Base-by-base conservation (phyloP, 768 basidiomycete genomes). In the Goffeauzyma gilvescens region DNA sequence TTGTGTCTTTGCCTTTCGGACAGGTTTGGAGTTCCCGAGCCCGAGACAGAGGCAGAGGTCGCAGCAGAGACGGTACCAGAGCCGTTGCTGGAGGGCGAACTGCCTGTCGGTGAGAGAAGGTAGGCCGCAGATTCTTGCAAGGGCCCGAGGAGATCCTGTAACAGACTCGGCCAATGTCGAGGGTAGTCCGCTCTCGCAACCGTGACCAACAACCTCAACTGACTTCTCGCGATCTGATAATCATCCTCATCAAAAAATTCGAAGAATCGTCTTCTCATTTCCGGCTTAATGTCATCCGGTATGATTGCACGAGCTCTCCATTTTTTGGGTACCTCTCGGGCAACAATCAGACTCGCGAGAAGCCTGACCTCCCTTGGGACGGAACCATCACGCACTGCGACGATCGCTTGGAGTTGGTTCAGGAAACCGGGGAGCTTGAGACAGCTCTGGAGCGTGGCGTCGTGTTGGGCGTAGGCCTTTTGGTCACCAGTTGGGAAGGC, bases 291-390 rank as follows among this genome's bases (percentile, higher is more conserved):
- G 14, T 50, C 50, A 22, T 60, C 59, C 0, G 61, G 59, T 0
- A 63, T 54, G 14, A 49, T 25, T 2, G 41, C 43, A 22, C 15
- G n/a, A 27, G 53, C 59, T 32, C 61, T 48, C 61, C 61, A 63
- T 46, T 60, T 63, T 7, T 53, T 59, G 41, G 60, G 59, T n/a
- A 60, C 44, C 42, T 63, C 61, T 31, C 61, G 40, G 6, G 50
- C 59, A 6, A 59, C 51, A 13, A 60, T 52, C 18, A 63, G 47
- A 12, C 54, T 55, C 6, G 57, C 51, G 32, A 63, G 46, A 13
- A 54, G 45, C 22, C 61, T 42, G 31, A 60, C 55, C 10, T 53
- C 54, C 28, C 52, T 50, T 3, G 49, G 36, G 4, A 59, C 38
- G 5, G 54, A 50, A n/a, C n/a, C n/a, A n/a, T n/a, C n/a, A 13